Evolutionary conservation across 805 yeast genomes (phyloP).

Genomic region (Metschnikowia drakensbergensis): DNA sequence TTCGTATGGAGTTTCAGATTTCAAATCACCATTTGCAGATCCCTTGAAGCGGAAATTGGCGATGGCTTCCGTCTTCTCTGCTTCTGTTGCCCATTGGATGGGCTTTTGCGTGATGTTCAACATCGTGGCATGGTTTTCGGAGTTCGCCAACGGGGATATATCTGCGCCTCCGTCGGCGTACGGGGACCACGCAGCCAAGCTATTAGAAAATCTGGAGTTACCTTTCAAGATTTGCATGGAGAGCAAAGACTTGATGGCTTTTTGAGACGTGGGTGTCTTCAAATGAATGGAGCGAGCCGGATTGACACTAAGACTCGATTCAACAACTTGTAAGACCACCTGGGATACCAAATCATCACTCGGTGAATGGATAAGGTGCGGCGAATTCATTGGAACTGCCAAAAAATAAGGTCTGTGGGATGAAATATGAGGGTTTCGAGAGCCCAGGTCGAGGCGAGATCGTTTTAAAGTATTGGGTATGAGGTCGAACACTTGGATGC

Average conservation of each 20-base stretch:
- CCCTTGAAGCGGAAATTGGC: constrained; percentile 67
- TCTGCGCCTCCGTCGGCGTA: constrained; percentile 70
- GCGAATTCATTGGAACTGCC: constrained; percentile 64
- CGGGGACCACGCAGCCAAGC: constrained; percentile 69
- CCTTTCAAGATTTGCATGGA: constrained; percentile 59
- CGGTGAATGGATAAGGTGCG: constrained; percentile 58
- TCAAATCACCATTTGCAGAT: constrained; percentile 30
- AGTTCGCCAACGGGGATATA: constrained; percentile 53
- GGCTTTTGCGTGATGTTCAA: constrained; percentile 6
- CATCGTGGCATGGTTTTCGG: constrained; percentile 40
- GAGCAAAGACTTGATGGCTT: constrained; percentile 43
- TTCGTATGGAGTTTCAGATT: constrained; percentile 38
- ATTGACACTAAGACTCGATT: constrained; percentile 46
- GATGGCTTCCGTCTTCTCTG: constrained; percentile 30
- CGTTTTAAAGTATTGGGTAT: constrained; percentile 11
- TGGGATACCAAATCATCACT: constrained; percentile 41
- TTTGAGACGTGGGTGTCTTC: constrained; percentile 35
- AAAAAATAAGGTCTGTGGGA: constrained; percentile 63
- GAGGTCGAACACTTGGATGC: constrained; percentile 67
- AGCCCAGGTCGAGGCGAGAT: neutral
- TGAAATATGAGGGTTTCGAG: constrained; percentile 37
- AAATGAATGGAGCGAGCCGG: constrained; percentile 40
- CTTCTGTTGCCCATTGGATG: constrained; percentile 11
- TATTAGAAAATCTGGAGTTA: constrained; percentile 54
- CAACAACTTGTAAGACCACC: constrained; percentile 59